Evolutionary conservation across 2,329 filamentous ascomycete genomes (phyloP), one percentile per base, ranked within the genome.

Genomic region (Trichoderma koningii): DNA sequence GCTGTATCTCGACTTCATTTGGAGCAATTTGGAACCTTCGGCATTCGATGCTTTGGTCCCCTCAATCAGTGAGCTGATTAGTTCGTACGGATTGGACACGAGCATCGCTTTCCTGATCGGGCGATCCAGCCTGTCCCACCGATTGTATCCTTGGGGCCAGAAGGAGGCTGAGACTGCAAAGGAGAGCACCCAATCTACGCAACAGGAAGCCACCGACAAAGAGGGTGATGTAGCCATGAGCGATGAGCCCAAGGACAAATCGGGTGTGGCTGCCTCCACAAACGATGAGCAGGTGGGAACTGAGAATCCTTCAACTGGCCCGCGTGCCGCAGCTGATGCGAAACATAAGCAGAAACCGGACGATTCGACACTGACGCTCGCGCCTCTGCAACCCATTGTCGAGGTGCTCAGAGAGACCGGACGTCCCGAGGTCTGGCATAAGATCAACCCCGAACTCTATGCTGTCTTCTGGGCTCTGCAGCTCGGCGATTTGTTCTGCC

Each of bases 401-500:
- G 85, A 89, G 9, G 83, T 87, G 34, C 83, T 97, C 19, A 84
- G 85, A 66, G 78, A 80, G 6, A 79, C 85, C 0, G 75, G 92
- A 12, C 85, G 90, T 0, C 77, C 84, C 2, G 83, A 86, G 7
- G 84, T 87, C 5, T 92, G 89, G 82, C 80, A 85, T 12, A 86
- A 85, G 56, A 84, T 97, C 59, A 93, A 87, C 50, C 83, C 92
- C 0, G 87, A 91, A 34, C 94, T 97, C 74, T 97, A 92, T 72
- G 87, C 91, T 50, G 91, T 90, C 0, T 99, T 99, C 77, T 99
- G 95, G 95, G 89, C 93, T 57, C 82, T 97, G 14, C 89, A 92
- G 30, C 84, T 96, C 3, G 88, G 90, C 52, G 94, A 99, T 74
- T 81, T 97, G 65, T 85, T 87, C 64, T 87, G 93, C 68, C 91